These are phyloP conservation scores for Calonectria hawksworthii DNA, from an alignment of 2,329 filamentous ascomycete species.

Conservation along the genomic window DNA sequence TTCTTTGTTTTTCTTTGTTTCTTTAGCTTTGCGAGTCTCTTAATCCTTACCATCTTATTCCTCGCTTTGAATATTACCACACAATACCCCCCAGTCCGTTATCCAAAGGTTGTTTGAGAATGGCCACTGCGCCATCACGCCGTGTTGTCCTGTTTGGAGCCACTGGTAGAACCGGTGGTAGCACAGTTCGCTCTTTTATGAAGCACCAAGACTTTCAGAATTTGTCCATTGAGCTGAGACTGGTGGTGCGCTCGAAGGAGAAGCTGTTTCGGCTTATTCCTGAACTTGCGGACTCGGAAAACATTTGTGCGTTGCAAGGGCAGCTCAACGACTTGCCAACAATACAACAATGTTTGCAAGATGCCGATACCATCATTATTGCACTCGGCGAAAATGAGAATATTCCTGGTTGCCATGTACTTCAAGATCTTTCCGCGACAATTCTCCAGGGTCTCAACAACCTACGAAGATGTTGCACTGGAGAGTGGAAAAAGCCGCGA, in stretches of 20 bases:
- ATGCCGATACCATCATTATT: not conserved
- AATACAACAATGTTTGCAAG: not conserved
- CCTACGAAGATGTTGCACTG: not conserved
- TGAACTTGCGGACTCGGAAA: not conserved
- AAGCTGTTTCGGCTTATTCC: not conserved
- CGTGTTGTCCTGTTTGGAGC: not conserved
- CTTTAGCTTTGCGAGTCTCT: too few relatives aligned
- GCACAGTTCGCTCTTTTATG: constrained; percentile 1
- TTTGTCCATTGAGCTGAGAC: not conserved
- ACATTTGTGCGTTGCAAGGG: not conserved
- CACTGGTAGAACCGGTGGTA: not conserved
- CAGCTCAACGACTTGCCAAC: not conserved
- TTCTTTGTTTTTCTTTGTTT: too few relatives aligned
- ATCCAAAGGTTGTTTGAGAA: not conserved
- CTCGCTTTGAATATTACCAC: too few relatives aligned
- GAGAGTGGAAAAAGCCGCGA: not conserved
- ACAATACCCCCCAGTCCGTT: too few relatives aligned
- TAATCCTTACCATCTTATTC: too few relatives aligned
- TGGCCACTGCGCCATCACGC: not conserved
- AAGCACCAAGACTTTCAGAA: not conserved
- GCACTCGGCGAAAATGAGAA: not conserved
- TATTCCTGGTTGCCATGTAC: not conserved
- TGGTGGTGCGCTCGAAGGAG: not conserved
- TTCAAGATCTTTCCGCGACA: not conserved
- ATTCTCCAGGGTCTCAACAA: not conserved